Percentiles rank a stretch among this genome's conserved stretches.
Evolutionary conservation across 768 basidiomycete species (phyloP).

Genomic region (Leucosporidium scottii): DNA sequence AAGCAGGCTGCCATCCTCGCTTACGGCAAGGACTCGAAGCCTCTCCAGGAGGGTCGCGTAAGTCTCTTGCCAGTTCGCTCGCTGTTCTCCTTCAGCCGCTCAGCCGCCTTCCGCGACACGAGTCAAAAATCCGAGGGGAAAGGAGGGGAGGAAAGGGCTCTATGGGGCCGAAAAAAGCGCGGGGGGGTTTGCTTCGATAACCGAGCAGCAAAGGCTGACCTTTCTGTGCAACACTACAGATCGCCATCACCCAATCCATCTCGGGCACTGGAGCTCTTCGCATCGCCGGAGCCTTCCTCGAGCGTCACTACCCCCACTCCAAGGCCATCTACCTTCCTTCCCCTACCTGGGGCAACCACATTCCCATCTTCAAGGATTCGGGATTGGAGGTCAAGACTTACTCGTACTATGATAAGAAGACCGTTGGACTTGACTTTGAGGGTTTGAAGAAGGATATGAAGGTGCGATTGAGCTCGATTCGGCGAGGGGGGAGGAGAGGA

Average conservation of each 20-base stretch:
- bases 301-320: slow-evolving; percentile 65
- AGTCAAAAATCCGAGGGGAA: neutral
- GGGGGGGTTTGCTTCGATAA: neutral
- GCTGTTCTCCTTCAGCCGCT: no score
- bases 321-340: slow-evolving; percentile 77
- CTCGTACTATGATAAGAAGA: slow-evolving; percentile 87
- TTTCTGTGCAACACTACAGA: slow-evolving; percentile 37
- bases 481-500: neutral
- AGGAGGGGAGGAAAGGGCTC: neutral
- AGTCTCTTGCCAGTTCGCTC: no score
- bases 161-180: neutral
- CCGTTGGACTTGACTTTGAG: slow-evolving; percentile 73
- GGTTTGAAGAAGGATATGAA: slow-evolving; percentile 52
- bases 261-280: slow-evolving; percentile 96
- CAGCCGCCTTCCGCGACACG: no score
- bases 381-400: slow-evolving; percentile 80
- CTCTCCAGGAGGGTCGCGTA: slow-evolving; percentile 66
- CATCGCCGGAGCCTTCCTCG: slow-evolving; percentile 78
- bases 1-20: slow-evolving; percentile 73
- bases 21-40: slow-evolving; percentile 63
- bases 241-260: slow-evolving; percentile 68
- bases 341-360: slow-evolving; percentile 94
- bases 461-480: slow-evolving; percentile 10
- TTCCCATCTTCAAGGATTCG: slow-evolving; percentile 82
- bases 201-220: neutral